A percentile compares a stretch with the other conserved stretches of the same genome.
These are phyloP conservation scores for Fomitopsis betulina DNA, from an alignment of 1,284 basidiomycete genomes.

Conservation along the genomic window DNA sequence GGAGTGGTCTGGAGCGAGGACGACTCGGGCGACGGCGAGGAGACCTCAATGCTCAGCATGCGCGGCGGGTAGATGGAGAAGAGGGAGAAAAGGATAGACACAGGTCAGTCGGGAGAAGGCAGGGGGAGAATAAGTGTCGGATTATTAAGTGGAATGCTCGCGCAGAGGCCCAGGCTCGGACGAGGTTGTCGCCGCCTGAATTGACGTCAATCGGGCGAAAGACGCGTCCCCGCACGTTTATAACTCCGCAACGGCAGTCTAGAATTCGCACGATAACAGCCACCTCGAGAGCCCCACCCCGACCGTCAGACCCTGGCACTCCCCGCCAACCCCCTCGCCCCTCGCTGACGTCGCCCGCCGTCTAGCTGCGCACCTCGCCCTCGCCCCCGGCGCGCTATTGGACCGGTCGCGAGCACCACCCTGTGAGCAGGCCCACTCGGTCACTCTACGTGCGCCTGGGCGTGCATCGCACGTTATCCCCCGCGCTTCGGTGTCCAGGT, in stretches of 20 bases:
- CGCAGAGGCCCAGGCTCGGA: slow-evolving; percentile 7
- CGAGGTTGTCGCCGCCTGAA: slow-evolving; percentile 8
- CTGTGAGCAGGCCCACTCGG: neutral
- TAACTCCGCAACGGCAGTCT: neutral
- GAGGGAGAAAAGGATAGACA: slow-evolving; percentile 5
- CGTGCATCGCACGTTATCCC: neutral
- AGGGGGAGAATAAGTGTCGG: neutral
- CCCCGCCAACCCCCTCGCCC: too few relatives aligned
- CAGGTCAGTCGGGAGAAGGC: neutral
- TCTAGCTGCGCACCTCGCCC: neutral
- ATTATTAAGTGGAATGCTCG: neutral
- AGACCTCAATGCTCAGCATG: slow-evolving; percentile 40
- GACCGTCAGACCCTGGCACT: too few relatives aligned
- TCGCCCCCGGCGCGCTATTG: neutral
- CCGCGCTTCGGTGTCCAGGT: neutral
- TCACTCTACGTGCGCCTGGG: neutral
- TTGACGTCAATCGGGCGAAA: neutral
- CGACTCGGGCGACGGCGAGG: slow-evolving; percentile 33
- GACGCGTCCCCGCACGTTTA: neutral
- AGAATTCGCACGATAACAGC: slow-evolving; percentile 1
- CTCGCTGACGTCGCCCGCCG: neutral
- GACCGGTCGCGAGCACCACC: neutral
- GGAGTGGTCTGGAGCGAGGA: slow-evolving; percentile 27
- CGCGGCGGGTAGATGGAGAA: slow-evolving; percentile 15
- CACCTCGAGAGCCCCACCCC: too few relatives aligned